Evolutionary conservation across 768 basidiomycete genomes (phyloP).

Genomic region (Termitomyces sp.): DNA sequence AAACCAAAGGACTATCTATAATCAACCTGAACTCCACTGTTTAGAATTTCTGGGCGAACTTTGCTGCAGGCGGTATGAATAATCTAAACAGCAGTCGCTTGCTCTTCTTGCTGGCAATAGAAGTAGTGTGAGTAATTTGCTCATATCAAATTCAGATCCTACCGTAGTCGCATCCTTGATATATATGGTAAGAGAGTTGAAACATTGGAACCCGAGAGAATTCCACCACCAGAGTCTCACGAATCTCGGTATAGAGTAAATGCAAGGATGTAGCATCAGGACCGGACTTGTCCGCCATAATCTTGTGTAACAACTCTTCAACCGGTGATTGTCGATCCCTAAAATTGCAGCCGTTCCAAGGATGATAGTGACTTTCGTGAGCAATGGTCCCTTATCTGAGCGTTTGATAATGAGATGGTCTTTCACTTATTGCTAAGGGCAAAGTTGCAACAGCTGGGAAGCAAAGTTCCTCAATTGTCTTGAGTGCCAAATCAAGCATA

Average conservation of each 20-base stretch:
- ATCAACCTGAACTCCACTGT: conserved; percentile 63
- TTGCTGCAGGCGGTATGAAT: conserved; percentile 77
- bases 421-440: conserved; percentile 38
- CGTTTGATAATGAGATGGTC: conserved; percentile 20
- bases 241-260: conserved; percentile 73
- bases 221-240: conserved; percentile 76
- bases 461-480: conserved; percentile 90
- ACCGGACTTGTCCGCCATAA: conserved; percentile 71
- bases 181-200: conserved; percentile 87
- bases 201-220: conserved; percentile 82
- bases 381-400: conserved; percentile 52
- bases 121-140: neutral
- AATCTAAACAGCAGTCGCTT: conserved; percentile 80
- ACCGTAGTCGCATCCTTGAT: conserved; percentile 78
- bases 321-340: conserved; percentile 81
- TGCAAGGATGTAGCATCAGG: conserved; percentile 52
- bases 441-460: conserved; percentile 44
- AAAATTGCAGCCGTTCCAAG: conserved; percentile 85
- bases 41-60: conserved; percentile 87
- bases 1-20: neutral
- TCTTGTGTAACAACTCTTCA: conserved; percentile 81
- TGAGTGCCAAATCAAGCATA: conserved; percentile 88
- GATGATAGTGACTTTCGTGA: conserved; percentile 72
- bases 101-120: conserved; percentile 66
- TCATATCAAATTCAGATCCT: neutral